Percentiles rank a stretch among this genome's conserved stretches.
phyloP scores from a whole-genome alignment of 2,329 filamentous ascomycete genomes.

The Geosmithia morbida region DNA sequence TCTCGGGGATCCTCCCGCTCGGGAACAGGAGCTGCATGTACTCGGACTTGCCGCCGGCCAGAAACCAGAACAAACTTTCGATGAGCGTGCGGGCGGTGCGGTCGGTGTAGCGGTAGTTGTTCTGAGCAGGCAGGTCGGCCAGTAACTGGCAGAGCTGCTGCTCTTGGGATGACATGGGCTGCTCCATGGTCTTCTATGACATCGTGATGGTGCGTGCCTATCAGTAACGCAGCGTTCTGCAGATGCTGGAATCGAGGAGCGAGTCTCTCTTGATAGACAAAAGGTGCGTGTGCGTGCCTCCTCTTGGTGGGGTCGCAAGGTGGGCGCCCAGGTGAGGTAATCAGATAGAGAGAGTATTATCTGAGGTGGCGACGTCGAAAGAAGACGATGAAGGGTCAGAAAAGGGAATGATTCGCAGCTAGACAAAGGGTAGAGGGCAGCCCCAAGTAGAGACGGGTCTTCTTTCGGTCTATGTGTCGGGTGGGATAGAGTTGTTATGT shows the following conservation, averaged over 20 bases:
- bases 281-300: too few species aligned
- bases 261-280: too few species aligned
- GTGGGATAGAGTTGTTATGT: not conserved
- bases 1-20: conserved; percentile 47
- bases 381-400: too few species aligned
- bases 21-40: conserved; percentile 75
- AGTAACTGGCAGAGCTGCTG: conserved; percentile 73
- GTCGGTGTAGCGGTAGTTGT: conserved; percentile 62
- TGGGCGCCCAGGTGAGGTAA: too few species aligned
- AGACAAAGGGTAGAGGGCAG: not conserved
- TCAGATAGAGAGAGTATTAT: too few species aligned
- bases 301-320: too few species aligned
- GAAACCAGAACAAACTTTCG: conserved; percentile 70
- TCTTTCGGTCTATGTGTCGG: not conserved
- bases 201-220: conserved; percentile 1
- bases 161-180: conserved; percentile 51
- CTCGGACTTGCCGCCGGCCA: conserved; percentile 61
- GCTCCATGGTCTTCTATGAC: conserved; percentile 27
- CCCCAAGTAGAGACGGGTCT: not conserved
- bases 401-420: too few species aligned
- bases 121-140: conserved; percentile 58
- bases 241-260: not conserved
- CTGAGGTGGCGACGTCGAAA: too few species aligned
- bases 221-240: not conserved
- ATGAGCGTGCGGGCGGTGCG: conserved; percentile 60